Evolutionary conservation across 176 grass and related monocot genomes (phyloP), one percentile per base, ranked within the genome.

Genomic region (Bothriochloa decipiens): DNA sequence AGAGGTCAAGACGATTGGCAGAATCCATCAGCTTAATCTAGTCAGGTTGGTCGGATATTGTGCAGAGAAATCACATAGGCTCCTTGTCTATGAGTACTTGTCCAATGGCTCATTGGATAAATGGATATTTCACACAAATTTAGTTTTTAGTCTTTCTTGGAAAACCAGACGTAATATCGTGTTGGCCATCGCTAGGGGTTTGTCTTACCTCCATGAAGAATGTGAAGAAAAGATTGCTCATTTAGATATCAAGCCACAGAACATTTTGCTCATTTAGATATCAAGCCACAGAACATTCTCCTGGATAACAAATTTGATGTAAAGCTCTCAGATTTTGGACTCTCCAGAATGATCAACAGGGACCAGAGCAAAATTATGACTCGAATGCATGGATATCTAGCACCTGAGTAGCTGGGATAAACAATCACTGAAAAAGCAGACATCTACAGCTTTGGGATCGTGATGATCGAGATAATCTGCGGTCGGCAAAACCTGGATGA

Each of bases 1-100:
- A 75, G 73, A 75, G 73, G 73, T 75, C 73, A 55, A 53, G 47
- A 75, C 73, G 7, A 75, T 75, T 57, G 73, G 73, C 3, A 75
- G 28, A 75, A 75, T 36, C 3, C 73, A 75, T 55, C 27, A 75
- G 17, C 6, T 15, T 27, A 73, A 73, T 3, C 41, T 73, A 2
- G 70, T 73, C 12, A 46, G 70, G 42, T 47, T 73, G 23, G 42
- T 47, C 7, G 70, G 70, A 47, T 73, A 47, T 13, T 73, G 70
- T 73, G 70, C 41, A 8, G 70, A 73, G 13, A 73, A 14, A 73
- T 73, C 39, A 46, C 70, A 73, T 47, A 73, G 10, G 42, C 70
- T 73, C 12, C 70, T 73, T 28, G 70, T 73, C 41, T 42, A 42
- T 73, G 70, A 73, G 23, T 73, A 47, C 70, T 12, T 73, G 70